These are phyloP conservation scores for Russula lepida DNA, from an alignment of 768 basidiomycete species.

Conservation along the genomic window DNA sequence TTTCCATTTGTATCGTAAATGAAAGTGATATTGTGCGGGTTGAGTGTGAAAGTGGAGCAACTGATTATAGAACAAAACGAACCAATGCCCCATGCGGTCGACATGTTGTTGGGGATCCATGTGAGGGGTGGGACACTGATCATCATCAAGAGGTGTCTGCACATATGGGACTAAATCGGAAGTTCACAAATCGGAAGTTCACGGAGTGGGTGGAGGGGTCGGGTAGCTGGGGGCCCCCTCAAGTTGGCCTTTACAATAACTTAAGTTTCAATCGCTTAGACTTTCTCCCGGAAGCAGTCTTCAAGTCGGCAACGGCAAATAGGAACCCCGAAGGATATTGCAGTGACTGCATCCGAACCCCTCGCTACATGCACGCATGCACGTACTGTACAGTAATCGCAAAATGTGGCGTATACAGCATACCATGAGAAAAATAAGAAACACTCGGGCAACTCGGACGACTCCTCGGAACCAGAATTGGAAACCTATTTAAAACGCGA, in stretches of 20 bases:
- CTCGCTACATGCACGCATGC: background rate
- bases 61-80: background rate
- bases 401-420: background rate
- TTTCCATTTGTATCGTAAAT: background rate
- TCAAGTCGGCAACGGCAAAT: background rate
- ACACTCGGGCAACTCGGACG: background rate
- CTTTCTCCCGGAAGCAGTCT: background rate
- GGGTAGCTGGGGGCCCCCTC: background rate
- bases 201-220: background rate
- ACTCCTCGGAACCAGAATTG: background rate
- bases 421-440: background rate
- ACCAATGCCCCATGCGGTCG: background rate
- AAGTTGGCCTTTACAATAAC: background rate
- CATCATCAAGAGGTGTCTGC: background rate
- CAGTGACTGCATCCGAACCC: background rate
- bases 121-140: background rate
- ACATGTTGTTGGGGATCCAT: background rate
- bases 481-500: background rate
- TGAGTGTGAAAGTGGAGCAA: background rate
- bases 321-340: too few species aligned
- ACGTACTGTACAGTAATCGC: too few species aligned
- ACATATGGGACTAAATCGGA: background rate
- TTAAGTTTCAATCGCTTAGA: background rate
- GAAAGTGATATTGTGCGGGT: conserved; percentile 2
- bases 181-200: background rate